Evolutionary conservation across 768 basidiomycete genomes (phyloP).

Genomic region (Kwoniella pini): DNA sequence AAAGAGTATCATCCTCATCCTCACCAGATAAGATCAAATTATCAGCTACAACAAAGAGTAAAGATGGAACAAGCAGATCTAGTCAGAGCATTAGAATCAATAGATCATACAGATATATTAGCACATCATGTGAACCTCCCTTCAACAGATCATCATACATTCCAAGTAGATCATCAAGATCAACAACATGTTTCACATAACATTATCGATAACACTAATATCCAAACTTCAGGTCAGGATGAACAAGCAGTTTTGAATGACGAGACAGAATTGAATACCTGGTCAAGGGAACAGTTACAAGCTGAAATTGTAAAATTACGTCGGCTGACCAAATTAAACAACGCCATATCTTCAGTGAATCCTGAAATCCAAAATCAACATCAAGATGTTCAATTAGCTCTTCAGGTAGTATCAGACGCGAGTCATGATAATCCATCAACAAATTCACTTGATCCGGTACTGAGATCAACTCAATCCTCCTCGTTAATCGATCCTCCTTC

Average conservation of each 20-base stretch:
- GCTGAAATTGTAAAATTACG: slow-evolving; percentile 24
- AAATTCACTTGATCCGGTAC: neutral
- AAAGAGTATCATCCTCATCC: slow-evolving; percentile 13
- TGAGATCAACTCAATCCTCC: too few species aligned
- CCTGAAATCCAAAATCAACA: too few species aligned
- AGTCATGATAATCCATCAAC: neutral
- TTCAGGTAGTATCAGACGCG: neutral
- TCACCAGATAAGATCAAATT: neutral
- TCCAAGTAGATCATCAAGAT: neutral
- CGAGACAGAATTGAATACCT: slow-evolving; percentile 14
- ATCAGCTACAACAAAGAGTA: too few species aligned
- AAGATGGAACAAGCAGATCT: slow-evolving; percentile 12
- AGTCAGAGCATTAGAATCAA: slow-evolving; percentile 19
- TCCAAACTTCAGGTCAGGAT: slow-evolving; percentile 1
- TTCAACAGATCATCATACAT: neutral
- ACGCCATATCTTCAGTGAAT: neutral
- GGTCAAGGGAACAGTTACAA: slow-evolving; percentile 25
- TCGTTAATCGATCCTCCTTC: too few species aligned
- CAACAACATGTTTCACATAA: too few species aligned
- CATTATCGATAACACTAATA: too few species aligned
- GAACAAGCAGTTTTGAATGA: neutral
- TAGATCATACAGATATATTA: slow-evolving; percentile 15
- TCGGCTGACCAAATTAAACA: neutral
- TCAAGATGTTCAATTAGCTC: too few species aligned
- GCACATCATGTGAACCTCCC: slow-evolving; percentile 8